Evolutionary conservation across 1,284 basidiomycete genomes (phyloP), one percentile per base, ranked within the genome.

Genomic region (Leccinum fuscescens): DNA sequence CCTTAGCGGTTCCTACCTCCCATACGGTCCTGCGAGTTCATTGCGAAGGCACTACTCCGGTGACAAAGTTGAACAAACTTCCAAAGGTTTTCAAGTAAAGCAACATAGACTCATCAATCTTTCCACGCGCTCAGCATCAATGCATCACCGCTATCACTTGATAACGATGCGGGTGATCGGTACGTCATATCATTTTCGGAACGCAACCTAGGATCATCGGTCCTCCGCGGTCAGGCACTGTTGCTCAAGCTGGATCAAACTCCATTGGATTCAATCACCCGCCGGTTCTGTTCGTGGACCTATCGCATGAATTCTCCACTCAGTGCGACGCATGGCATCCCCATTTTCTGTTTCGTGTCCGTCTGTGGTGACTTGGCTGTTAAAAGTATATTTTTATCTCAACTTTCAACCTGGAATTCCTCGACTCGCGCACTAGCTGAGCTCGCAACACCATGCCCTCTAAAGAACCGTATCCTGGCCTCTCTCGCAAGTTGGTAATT

Each of bases 401-500:
- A 4, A 27, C 24, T 15, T 50, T 24, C n/a, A 27, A 27, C 20
- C 29, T 39, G 31, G 12, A 27, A 6, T 37, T 24, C 11, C 33
- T 37, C 11, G 15, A 14, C 35, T 53, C 52, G n/a, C 22, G 53
- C 33, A 37, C 20, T 5, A 52, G 39, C 50, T 55, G 37, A 55
- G 11, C 54, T 53, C 27, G 7, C 49, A 50, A 11, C 55, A 50
- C 6, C n/a, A 76, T 76, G 73, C 42, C 69, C 33, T 54, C 67
- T 17, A 7, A 22, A 14, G 58, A 71, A 42, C 69, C 73, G 0
- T 78, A 75, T 56, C 55, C 59, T 31, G 77, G 78, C 4, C 53
- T 57, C 7, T 66, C 66, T 37, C 75, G 80, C 52, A 80, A 78
- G 57, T 64, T 84, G 0, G 74, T 82, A 1, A 63, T 83, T 6